Evolutionary conservation across 2,329 filamentous ascomycete species (phyloP).

Genomic region (Xylaria sp.): DNA sequence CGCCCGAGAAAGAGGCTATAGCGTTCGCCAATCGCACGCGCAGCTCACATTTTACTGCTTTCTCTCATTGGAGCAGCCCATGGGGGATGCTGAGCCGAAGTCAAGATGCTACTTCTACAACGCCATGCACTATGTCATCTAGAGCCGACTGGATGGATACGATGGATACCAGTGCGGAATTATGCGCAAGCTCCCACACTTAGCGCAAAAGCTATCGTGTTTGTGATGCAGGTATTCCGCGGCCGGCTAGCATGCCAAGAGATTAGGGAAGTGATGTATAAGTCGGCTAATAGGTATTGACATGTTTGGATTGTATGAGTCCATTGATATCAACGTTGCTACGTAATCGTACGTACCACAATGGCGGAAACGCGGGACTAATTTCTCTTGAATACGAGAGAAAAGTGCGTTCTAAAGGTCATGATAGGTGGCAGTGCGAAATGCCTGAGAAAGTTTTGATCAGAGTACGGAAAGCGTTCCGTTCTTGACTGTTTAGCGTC

Average conservation of each 20-base stretch:
- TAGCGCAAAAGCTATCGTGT: constrained; percentile 7
- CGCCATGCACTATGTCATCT: neutral
- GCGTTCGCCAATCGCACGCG: neutral
- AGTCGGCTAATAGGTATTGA: neutral
- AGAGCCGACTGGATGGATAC: neutral
- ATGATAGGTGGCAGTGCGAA: neutral
- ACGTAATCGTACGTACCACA: neutral
- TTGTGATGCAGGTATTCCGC: constrained; percentile 11
- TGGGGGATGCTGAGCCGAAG: constrained; percentile 6
- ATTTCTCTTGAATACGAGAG: neutral
- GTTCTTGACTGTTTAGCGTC: neutral
- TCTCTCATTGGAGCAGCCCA: neutral
- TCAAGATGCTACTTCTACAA: neutral
- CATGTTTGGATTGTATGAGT: neutral
- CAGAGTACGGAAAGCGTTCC: neutral
- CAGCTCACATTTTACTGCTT: neutral
- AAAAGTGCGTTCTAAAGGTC: neutral
- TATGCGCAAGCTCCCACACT: constrained; percentile 1
- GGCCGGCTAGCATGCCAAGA: constrained; percentile 16
- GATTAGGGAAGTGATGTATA: neutral
- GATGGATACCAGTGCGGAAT: constrained; percentile 11
- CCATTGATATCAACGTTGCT: neutral
- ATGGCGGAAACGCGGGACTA: neutral
- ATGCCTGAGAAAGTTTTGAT: neutral
- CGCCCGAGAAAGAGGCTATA: neutral